Base-by-base conservation (phyloP, 1,139 yeast species). In the Sugiyamaella paludigena region DNA sequence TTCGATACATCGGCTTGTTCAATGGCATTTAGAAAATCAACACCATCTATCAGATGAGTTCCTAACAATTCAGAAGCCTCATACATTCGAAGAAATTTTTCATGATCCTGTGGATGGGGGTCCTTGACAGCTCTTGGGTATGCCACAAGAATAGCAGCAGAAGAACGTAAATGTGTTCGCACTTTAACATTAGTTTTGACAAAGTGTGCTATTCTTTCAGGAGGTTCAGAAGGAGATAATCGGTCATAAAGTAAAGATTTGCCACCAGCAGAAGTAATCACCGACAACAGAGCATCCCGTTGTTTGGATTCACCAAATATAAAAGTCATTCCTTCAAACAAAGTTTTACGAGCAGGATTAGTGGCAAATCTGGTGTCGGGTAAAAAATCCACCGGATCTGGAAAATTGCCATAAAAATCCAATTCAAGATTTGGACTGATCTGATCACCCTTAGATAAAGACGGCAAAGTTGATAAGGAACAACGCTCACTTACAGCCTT, bases 201-300 rank as follows among this genome's bases (percentile, higher is more conserved):
- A 34, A 26, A 41, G 6, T 41, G 26, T 35, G 34, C 35, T 7
- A 41, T 34, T 16, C 34, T 16, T 7, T 16, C 15, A 8, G 45
- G 45, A 4, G 46, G 34, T 19, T 43, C 41, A 12, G 28, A 12
- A 11, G 41, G 37, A 4, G 45, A 34, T 27, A 19, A 28, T 4
- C 8, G 24, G 13, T 37, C 47, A 26, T 33, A 38, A n/a, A 44
- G 39, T 7, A 33, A 7, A 5, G 48, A 43, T 13, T 51, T 47
- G 4, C 63, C 68, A 2, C 59, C 60, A 1, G 60, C 64, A n/a
- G 59, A 51, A 12, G 51, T 47, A 10, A 65, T 51, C 1, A 56
- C 49, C 0, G 56, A 52, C 31, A 49, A 31, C 42, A 64, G 38
- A 1, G 58, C 54, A 9, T 51, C 58, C n/a, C 48, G 49, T 38